Evolutionary conservation across 805 yeast genomes (phyloP), one percentile per base, ranked within the genome.

Genomic region (Cyberlindnera lachancei): DNA sequence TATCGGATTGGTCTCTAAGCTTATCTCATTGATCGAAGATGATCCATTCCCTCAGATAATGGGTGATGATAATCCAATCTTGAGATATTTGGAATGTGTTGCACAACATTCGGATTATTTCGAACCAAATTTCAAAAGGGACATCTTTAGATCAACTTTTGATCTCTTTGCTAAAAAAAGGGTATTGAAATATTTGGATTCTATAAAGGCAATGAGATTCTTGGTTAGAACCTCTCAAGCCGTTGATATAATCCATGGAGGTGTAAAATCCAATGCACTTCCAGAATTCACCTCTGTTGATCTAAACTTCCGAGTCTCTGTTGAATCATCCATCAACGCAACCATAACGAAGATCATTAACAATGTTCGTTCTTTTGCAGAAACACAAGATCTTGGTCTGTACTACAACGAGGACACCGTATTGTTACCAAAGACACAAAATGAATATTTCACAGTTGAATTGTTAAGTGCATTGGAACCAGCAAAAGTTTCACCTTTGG

Each of bases 231-330:
- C 48, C 9, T 31, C 48, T 2, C 50, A 45, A 53, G 81, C 87
- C 0, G 61, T 68, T 22, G 83, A 78, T 47, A 63, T 76, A 10
- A 61, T 79, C 35, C 43, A 52, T 8, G 86, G 85, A 12, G 87
- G 87, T 15, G 65, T 71, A 37, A 79, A 79, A 55, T 63, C 72
- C 27, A 79, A 79, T 44, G 82, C 85, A 0, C 57, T 79, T 25
- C 87, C 88, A 3, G 84, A 79, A 43, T 56, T 60, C 17, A 75
- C 66, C 7, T 52, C 57, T 17, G 52, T 74, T 15, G 44, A 61
- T 17, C 60, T 75, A 31, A 77, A 80, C 55, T 77, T 77, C 42
- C 61, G 87, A 43, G 59, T 79, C 29, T 62, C 70, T 11, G 57
- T 69, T 25, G 81, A 71, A 39, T 59, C 70, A 11, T 50, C 58